phyloP scores from a whole-genome alignment of 2,329 filamentous ascomycete genomes.

The Colletotrichum siamense region DNA sequence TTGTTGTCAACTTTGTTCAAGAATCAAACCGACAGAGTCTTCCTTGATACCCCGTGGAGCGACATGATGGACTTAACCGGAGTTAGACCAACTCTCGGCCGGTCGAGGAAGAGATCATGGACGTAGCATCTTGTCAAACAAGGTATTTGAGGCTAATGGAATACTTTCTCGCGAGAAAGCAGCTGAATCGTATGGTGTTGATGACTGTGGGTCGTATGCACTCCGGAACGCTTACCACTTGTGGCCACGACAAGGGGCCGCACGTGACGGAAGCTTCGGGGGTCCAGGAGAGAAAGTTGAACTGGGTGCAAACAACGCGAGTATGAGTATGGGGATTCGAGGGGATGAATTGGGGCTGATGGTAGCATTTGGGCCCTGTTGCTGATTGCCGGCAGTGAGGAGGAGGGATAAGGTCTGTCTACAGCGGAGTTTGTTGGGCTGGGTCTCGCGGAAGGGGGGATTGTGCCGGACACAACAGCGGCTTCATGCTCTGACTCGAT shows the following conservation, averaged over 20 bases:
- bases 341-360: fast-evolving
- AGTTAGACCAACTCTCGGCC: background rate
- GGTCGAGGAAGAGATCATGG: background rate
- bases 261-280: background rate
- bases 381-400: background rate
- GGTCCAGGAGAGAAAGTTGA: background rate
- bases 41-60: background rate
- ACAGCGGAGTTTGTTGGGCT: background rate
- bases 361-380: background rate
- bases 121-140: background rate
- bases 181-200: background rate
- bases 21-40: background rate
- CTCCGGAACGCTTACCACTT: background rate
- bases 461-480: background rate
- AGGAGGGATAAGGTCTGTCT: background rate
- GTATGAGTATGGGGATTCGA: background rate
- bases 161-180: fast-evolving
- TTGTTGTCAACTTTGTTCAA: background rate
- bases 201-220: background rate
- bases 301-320: background rate
- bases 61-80: background rate
- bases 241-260: background rate
- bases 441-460: background rate
- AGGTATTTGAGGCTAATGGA: background rate
- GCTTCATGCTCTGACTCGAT: background rate